Percentiles rank a stretch among this genome's conserved stretches.
These are phyloP conservation scores for Excoecaria agallocha DNA, from an alignment of 345 rosid species.

Conservation along the genomic window DNA sequence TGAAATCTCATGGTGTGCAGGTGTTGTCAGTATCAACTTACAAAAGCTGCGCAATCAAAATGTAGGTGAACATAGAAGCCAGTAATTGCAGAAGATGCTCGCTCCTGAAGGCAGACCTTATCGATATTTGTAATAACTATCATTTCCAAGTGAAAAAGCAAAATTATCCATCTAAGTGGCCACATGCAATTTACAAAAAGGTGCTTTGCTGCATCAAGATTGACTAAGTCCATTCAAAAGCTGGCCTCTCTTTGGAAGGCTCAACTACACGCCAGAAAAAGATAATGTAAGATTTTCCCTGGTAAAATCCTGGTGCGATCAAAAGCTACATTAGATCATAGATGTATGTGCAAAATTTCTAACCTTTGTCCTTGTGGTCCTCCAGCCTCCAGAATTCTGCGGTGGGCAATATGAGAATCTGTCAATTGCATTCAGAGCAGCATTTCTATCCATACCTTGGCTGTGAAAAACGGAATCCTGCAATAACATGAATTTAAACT, in stretches of 20 bases:
- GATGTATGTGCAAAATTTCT: conserved; percentile 5
- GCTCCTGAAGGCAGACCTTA: background rate
- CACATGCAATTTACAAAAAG: background rate
- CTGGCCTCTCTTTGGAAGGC: conserved; percentile 50
- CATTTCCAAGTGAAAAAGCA: background rate
- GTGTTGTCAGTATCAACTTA: too few relatives aligned
- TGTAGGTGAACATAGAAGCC: background rate
- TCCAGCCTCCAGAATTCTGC: conserved; percentile 63
- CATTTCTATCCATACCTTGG: conserved; percentile 32
- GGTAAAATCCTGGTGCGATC: background rate
- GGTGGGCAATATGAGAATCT: conserved; percentile 56
- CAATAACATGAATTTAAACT: conserved; percentile 10
- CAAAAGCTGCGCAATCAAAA: background rate
- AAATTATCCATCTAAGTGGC: background rate
- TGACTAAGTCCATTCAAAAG: conserved; percentile 12
- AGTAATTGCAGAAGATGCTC: background rate
- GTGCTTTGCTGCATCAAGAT: background rate
- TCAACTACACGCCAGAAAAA: conserved; percentile 40
- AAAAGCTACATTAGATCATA: background rate
- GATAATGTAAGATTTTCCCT: background rate
- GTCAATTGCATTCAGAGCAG: conserved; percentile 45
- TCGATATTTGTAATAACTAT: background rate
- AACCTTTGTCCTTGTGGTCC: conserved; percentile 80
- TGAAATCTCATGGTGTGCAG: too few relatives aligned
- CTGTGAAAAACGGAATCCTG: conserved; percentile 31